A percentile compares a stretch with the other conserved stretches of the same genome.
phyloP scores from a whole-genome alignment of 805 yeast species.

The Metschnikowia arizonensis region DNA sequence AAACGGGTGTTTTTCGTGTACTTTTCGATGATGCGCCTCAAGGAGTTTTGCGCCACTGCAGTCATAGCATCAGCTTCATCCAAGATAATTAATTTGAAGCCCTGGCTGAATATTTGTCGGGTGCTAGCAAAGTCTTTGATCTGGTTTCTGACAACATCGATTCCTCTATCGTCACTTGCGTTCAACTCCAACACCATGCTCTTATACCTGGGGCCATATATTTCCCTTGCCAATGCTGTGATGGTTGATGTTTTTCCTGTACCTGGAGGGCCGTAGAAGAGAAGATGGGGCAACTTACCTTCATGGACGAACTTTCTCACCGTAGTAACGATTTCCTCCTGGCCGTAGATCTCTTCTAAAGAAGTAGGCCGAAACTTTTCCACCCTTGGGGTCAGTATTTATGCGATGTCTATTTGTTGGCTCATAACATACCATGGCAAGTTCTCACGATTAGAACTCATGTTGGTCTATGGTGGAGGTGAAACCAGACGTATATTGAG shows the following conservation, averaged over 20 bases:
- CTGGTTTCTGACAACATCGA: constrained; percentile 95
- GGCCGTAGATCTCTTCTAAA: constrained; percentile 88
- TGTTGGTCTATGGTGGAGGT: neutral
- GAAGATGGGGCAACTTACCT: constrained; percentile 82
- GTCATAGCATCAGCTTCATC: constrained; percentile 98
- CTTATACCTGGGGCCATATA: constrained; percentile 74
- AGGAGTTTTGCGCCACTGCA: constrained; percentile 77
- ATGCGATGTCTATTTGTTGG: neutral
- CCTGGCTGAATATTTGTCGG: constrained; percentile 81
- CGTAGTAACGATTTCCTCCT: constrained; percentile 78
- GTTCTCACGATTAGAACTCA: constrained; percentile 11
- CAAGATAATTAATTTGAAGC: constrained; percentile 84
- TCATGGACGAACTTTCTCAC: constrained; percentile 79
- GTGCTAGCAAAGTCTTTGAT: constrained; percentile 96
- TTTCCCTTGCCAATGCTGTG: constrained; percentile 79
- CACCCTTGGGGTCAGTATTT: constrained; percentile 49
- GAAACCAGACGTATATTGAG: neutral
- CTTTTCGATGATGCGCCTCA: constrained; percentile 82
- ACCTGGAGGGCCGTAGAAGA: constrained; percentile 95
- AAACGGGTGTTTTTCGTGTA: constrained; percentile 93
- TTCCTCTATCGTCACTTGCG: constrained; percentile 97
- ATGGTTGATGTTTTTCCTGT: constrained; percentile 91
- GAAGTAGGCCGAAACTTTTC: constrained; percentile 90
- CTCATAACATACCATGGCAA: constrained; percentile 21
- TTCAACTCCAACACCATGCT: constrained; percentile 93